A percentile compares a stretch with the other conserved stretches of the same genome.
Evolutionary conservation across 495 filamentous ascomycete species (phyloP).

Genomic region (Xylaria nigripes): DNA sequence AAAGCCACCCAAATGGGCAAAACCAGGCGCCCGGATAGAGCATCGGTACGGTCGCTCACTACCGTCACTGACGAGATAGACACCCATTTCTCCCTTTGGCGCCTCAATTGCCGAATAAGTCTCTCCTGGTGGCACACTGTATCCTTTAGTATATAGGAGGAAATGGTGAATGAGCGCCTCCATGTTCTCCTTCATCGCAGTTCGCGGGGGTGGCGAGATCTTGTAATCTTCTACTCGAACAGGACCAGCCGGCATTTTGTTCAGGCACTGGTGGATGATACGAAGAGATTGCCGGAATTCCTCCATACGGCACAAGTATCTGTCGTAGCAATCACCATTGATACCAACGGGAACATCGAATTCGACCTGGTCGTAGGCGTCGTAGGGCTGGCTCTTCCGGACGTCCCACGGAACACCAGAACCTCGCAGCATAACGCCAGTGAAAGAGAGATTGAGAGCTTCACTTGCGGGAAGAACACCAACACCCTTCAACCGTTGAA

Average conservation of each 20-base stretch:
- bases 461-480: constrained; percentile 88
- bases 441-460: constrained; percentile 91
- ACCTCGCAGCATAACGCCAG: constrained; percentile 94
- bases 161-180: constrained; percentile 99
- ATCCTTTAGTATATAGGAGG: constrained; percentile 96
- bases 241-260: constrained; percentile 95
- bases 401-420: constrained; percentile 98
- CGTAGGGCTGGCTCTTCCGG: constrained; percentile 90
- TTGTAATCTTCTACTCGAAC: constrained; percentile 98
- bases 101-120: constrained; percentile 97
- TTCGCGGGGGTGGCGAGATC: constrained; percentile 87
- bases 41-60: constrained; percentile 94
- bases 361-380: constrained; percentile 95
- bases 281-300: constrained; percentile 96
- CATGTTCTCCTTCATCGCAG: constrained; percentile 99
- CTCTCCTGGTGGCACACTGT: constrained; percentile 94
- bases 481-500: constrained; percentile 79
- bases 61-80: constrained; percentile 94
- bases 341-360: constrained; percentile 96
- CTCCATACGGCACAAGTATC: constrained; percentile 99
- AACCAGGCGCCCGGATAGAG: constrained; percentile 94
- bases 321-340: constrained; percentile 98
- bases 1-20: constrained; percentile 90
- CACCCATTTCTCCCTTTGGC: constrained; percentile 99
- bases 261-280: constrained; percentile 97